Conservation (phyloP, 2,329 filamentous ascomycete genomes). For the Bipolaris gigantea region DNA sequence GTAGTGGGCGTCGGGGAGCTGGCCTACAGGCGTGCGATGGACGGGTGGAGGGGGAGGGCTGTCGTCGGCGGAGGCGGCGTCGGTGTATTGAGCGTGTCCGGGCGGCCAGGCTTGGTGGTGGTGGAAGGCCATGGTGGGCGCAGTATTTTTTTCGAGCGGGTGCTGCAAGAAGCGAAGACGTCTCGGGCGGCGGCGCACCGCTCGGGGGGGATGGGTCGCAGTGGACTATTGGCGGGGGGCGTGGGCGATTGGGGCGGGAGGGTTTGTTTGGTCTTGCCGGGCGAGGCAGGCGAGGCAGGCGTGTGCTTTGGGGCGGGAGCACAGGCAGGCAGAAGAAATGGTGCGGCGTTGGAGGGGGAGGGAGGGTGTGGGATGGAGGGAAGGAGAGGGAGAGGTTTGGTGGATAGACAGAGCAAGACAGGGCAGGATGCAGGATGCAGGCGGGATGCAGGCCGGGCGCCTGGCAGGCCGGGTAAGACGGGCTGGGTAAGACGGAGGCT, state of each 20-base stretch:
- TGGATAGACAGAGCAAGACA: neutral
- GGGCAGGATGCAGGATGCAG: neutral
- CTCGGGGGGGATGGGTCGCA: slow-evolving; percentile 13
- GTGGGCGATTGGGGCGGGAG: neutral
- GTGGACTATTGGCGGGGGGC: slow-evolving; percentile 8
- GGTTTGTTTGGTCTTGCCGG: slow-evolving; percentile 9
- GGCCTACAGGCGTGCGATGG: slow-evolving; percentile 35
- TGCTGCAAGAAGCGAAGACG: slow-evolving; percentile 12
- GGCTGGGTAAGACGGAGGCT: slow-evolving; percentile 20
- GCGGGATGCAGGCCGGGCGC: slow-evolving; percentile 4
- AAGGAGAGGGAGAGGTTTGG: neutral
- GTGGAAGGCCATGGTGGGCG: slow-evolving; percentile 25
- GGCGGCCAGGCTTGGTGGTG: slow-evolving; percentile 26
- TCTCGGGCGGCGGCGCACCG: slow-evolving; percentile 15
- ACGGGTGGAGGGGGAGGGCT: slow-evolving; percentile 41
- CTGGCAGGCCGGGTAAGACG: slow-evolving; percentile 10
- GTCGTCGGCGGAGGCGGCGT: slow-evolving; percentile 23
- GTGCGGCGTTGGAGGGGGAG: neutral
- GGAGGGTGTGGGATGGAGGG: neutral
- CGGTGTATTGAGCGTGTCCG: slow-evolving; percentile 22
- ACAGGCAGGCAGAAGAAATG: neutral
- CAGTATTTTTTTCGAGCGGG: slow-evolving; percentile 5
- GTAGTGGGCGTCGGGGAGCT: slow-evolving; percentile 26
- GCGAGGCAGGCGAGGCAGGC: neutral
- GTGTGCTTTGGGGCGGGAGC: neutral